phyloP scores from a whole-genome alignment of 176 grass and related monocot genomes.

The Metroxylon sagu region DNA sequence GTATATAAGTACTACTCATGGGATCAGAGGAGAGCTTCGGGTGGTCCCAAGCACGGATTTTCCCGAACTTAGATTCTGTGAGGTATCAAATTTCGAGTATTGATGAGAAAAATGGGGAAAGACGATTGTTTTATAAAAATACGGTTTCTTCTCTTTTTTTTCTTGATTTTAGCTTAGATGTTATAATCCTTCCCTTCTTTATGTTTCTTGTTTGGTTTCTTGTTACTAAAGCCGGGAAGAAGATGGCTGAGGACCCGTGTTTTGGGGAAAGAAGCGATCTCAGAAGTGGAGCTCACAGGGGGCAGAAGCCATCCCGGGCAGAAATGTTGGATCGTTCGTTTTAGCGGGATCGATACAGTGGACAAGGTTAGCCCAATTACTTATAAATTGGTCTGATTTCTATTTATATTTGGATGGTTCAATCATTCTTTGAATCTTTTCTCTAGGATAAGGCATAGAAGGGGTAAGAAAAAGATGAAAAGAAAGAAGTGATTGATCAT shows the following conservation, averaged over 20 bases:
- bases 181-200: background rate
- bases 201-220: conserved; percentile 1
- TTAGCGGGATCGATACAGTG: conserved; percentile 55
- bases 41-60: conserved; percentile 74
- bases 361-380: conserved; percentile 47
- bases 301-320: conserved; percentile 65
- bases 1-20: conserved; percentile 51
- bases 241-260: conserved; percentile 66
- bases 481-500: too few species aligned
- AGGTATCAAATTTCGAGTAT: conserved; percentile 24
- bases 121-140: background rate
- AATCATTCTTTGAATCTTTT: too few species aligned
- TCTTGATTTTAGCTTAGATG: background rate
- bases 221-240: conserved; percentile 50
- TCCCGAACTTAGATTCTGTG: conserved; percentile 68
- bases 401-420: too few species aligned
- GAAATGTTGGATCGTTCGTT: conserved; percentile 79
- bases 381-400: background rate
- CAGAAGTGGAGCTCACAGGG: conserved; percentile 44
- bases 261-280: conserved; percentile 46
- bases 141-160: background rate
- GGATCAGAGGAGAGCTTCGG: conserved; percentile 74
- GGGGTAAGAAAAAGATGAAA: too few species aligned
- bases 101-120: background rate
- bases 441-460: too few species aligned